These are phyloP conservation scores for Suhomyces anneliseae DNA, from an alignment of 1,139 yeast genomes.

Conservation along the genomic window DNA sequence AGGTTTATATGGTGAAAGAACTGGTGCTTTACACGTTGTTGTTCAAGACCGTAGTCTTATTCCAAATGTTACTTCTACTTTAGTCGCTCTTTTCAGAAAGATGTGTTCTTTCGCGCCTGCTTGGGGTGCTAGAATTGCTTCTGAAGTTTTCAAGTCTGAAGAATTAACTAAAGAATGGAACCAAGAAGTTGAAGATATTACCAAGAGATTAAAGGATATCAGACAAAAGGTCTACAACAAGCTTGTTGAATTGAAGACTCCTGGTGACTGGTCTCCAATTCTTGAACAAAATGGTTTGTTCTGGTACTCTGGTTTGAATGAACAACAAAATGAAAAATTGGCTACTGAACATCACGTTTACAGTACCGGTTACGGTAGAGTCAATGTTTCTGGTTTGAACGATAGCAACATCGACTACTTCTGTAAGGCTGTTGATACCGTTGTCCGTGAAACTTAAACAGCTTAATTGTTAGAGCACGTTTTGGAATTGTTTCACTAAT, in stretches of 20 bases:
- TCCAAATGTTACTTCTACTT: conserved; percentile 25
- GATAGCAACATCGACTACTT: conserved; percentile 36
- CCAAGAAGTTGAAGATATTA: conserved; percentile 31
- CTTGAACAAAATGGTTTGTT: conserved; percentile 41
- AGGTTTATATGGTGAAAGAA: conserved; percentile 49
- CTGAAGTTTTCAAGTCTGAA: conserved; percentile 25
- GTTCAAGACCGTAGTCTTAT: conserved; percentile 22
- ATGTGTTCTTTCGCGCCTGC: conserved; percentile 50
- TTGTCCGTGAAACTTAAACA: conserved; percentile 29
- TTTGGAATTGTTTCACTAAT: background rate
- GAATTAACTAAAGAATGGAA: conserved; percentile 34
- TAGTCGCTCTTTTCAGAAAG: conserved; percentile 34
- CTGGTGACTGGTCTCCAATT: conserved; percentile 45
- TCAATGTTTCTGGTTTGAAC: conserved; percentile 47
- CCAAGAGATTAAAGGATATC: conserved; percentile 30
- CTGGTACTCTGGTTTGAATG: conserved; percentile 44
- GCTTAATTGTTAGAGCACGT: background rate
- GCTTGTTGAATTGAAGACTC: conserved; percentile 36
- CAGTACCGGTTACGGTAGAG: conserved; percentile 39
- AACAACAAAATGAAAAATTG: conserved; percentile 31
- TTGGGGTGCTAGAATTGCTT: conserved; percentile 44
- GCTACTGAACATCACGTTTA: conserved; percentile 38
- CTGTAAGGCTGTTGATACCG: conserved; percentile 36
- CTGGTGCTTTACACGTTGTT: conserved; percentile 43
- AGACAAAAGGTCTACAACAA: conserved; percentile 29